Conservation (phyloP, 257 asterid genomes). For the Nicotiana obtusifolia region DNA sequence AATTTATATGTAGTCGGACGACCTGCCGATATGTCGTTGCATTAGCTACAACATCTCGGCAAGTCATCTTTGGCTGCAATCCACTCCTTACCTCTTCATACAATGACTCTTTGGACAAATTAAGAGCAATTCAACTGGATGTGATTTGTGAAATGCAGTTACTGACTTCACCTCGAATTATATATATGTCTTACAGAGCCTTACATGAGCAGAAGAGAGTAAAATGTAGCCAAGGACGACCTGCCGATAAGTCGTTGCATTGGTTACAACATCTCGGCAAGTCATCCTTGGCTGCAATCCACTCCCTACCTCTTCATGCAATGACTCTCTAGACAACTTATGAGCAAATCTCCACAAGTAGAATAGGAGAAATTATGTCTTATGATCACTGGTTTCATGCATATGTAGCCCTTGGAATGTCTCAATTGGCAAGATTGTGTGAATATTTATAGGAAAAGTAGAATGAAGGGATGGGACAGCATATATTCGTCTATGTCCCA, state of each 20-base stretch:
- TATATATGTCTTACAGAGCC: neutral
- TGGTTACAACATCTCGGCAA: conserved; percentile 10
- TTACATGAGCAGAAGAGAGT: conserved; percentile 21
- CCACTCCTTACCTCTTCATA: neutral
- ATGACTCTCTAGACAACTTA: conserved; percentile 4
- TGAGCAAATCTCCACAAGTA: neutral
- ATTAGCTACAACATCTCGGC: too few species aligned
- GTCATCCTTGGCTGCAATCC: conserved; percentile 23
- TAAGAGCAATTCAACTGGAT: neutral
- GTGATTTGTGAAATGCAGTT: neutral
- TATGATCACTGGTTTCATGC: neutral
- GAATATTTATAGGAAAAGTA: neutral
- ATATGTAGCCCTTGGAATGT: neutral
- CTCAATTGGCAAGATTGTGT: neutral
- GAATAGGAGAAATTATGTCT: neutral
- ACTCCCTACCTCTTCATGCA: conserved; percentile 14
- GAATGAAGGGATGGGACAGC: neutral
- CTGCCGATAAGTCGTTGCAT: neutral
- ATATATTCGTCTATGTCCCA: neutral
- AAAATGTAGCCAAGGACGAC: conserved; percentile 15
- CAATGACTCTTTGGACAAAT: too few species aligned
- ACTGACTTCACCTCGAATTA: neutral
- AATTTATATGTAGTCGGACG: conserved; percentile 16
- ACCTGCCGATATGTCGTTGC: too few species aligned
- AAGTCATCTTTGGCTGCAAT: too few species aligned